phyloP scores from a whole-genome alignment of 768 basidiomycete genomes.

The Roridomyces roridus region DNA sequence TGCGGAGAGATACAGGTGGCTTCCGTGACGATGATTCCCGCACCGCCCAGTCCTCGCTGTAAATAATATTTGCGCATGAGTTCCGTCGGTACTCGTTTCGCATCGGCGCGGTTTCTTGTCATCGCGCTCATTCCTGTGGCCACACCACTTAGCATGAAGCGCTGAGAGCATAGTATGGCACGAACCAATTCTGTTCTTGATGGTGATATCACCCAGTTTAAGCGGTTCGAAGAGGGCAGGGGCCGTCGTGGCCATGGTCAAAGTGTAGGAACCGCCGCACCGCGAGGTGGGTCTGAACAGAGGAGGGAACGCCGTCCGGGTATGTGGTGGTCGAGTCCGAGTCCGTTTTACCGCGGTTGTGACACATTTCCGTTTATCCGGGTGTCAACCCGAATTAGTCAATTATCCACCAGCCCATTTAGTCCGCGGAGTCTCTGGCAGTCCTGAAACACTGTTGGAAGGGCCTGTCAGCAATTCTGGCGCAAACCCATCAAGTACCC shows the following conservation, averaged over 20 bases:
- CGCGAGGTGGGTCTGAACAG: not conserved
- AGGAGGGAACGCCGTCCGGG: not conserved
- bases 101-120: slow-evolving; percentile 46
- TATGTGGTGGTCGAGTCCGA: not conserved
- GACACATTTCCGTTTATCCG: not conserved
- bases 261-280: not conserved
- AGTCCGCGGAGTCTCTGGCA: not conserved
- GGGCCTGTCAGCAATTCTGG: too few species aligned
- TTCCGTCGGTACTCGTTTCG: slow-evolving; percentile 43
- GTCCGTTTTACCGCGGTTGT: slow-evolving; percentile 1
- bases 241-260: slow-evolving; percentile 12
- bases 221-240: slow-evolving; percentile 37
- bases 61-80: slow-evolving; percentile 47
- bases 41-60: slow-evolving; percentile 45
- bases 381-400: not conserved
- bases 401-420: not conserved
- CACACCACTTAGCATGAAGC: not conserved
- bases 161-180: not conserved
- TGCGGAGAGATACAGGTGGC: slow-evolving; percentile 46
- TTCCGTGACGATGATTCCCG: slow-evolving; percentile 48
- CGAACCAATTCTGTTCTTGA: slow-evolving; percentile 42
- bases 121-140: slow-evolving; percentile 41
- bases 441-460: too few species aligned
- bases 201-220: slow-evolving; percentile 40
- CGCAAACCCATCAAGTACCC: too few species aligned